Evolutionary conservation across 495 filamentous ascomycete genomes (phyloP), one percentile per base, ranked within the genome.

Genomic region (Penicillium ucsense): DNA sequence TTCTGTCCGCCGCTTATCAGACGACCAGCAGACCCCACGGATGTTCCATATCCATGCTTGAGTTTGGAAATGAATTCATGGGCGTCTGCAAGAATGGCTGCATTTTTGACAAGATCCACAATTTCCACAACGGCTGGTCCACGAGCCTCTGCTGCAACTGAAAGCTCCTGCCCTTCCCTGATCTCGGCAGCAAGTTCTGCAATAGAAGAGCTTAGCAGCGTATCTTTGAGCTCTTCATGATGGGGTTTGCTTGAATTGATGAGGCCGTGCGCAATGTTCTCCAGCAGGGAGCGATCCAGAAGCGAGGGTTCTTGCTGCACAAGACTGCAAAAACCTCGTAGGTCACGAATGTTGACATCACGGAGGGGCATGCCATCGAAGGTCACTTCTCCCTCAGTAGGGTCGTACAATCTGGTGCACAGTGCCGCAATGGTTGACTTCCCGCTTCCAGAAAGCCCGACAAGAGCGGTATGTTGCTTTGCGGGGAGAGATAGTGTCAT

Each of bases 271-370:
- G 74, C 75, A 39, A 88, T 83, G 49, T 87, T 88, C 44, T 86
- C 80, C 44, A 85, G 58, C 8, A 88, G 70, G 0, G 84, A 84
- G 3, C 80, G 73, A 35, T 79, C 70, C 29, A 87, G 72, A 1
- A 88, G 70, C 27, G 76, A 71, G 0, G 83, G 78, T 32, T 86
- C 81, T 56, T 89, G 83, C 49, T 83, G 75, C 6, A 88, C 85
- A 0, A 86, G 62, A 43, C 76, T 74, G 34, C 86, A 63, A 46
- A 72, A 72, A 33, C 73, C 69, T 40, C 84, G 63, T 45, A 85
- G 61, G 31, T 74, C 70, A 8, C 70, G 72, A 3, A 80, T 61
- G 29, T 85, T 84, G 45, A 84, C 45, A 4, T 75, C 68, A 0
- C 64, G 63, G 10, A 86, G 41, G 51, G 80, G 65, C 6, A 71